A percentile compares a stretch with the other conserved stretches of the same genome.
phyloP scores from a whole-genome alignment of 805 yeast species.

The Ogataea glucozyma region DNA sequence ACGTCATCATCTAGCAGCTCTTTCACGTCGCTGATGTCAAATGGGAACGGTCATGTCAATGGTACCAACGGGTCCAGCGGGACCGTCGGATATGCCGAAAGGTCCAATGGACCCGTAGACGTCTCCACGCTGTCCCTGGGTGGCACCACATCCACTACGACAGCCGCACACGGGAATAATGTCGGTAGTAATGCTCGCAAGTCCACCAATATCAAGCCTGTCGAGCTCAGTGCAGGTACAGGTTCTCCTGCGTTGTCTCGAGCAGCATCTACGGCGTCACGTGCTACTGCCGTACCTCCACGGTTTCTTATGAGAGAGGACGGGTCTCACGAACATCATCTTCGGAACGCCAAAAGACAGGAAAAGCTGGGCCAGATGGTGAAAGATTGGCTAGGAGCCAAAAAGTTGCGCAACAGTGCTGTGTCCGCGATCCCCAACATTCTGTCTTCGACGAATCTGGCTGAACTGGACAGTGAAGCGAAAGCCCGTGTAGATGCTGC shows the following conservation, averaged over 20 bases:
- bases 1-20: slow-evolving; percentile 14
- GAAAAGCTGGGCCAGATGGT: slow-evolving; percentile 75
- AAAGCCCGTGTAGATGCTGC: slow-evolving; percentile 28
- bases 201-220: background rate
- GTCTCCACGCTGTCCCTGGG: too few relatives aligned
- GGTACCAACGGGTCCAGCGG: slow-evolving; percentile 12
- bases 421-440: slow-evolving; percentile 73
- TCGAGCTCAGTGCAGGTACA: background rate
- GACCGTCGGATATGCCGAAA: too few relatives aligned
- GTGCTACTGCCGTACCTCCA: slow-evolving; percentile 29
- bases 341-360: slow-evolving; percentile 74
- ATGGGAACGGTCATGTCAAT: background rate
- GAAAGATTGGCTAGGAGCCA: slow-evolving; percentile 74
- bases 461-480: slow-evolving; percentile 31
- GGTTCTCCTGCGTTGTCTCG: slow-evolving; percentile 15
- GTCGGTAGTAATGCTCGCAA: too few relatives aligned
- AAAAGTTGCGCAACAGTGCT: slow-evolving; percentile 68
- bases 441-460: slow-evolving; percentile 38
- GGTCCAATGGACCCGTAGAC: too few relatives aligned
- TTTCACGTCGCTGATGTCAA: slow-evolving; percentile 13
- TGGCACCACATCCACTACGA: slow-evolving; percentile 5
- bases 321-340: slow-evolving; percentile 79
- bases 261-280: slow-evolving; percentile 20
- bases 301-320: slow-evolving; percentile 61
- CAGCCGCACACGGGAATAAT: background rate